Evolutionary conservation across 2,329 filamentous ascomycete genomes (phyloP), one percentile per base, ranked within the genome.

Genomic region (Fusarium multiceps): DNA sequence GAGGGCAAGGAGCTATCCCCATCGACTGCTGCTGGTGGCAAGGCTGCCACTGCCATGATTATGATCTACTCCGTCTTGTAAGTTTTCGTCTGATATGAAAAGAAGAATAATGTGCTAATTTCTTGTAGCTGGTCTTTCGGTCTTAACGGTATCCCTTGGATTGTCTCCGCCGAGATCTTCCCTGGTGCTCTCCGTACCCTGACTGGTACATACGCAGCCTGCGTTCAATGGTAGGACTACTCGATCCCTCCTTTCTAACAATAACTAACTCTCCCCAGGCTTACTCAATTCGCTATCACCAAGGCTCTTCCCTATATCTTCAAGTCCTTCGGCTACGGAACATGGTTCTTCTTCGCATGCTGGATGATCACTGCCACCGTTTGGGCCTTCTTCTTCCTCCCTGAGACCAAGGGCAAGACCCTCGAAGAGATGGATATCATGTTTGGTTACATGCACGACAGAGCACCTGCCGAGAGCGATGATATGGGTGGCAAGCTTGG

Each of bases 281-380:
- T 80, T n/a, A 78, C 77, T 6, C 81, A 82, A 43, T 83, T 84
- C 54, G 75, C 78, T 60, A 81, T 84, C 56, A 82, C 81, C 12
- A 82, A 83, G 59, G 77, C 82, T 0, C 73, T 83, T 3, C 82
- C 82, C 0, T 84, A 83, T 62, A 84, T 85, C 46, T 81, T 84
- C 65, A 78, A 74, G 43, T 78, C 78, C 1, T 76, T 84, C 12
- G 78, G 79, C 23, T 87, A 83, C 70, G 86, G 86, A 7, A 85
- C 84, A 3, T 88, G 85, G 80, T 87, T 87, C 76, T 87, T 88
- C 78, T 88, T 88, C 66, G 86, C 84, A 1, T 80, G 80, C 4
- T 81, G 84, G 72, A 86, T 87, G 79, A 75, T 87, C 9, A 72
- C 81, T 13, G 83, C 84, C 8, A 78, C 81, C 12, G 59, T 84